Conservation (phyloP, 768 basidiomycete genomes). For the Trichaptum fuscoviolaceum region DNA sequence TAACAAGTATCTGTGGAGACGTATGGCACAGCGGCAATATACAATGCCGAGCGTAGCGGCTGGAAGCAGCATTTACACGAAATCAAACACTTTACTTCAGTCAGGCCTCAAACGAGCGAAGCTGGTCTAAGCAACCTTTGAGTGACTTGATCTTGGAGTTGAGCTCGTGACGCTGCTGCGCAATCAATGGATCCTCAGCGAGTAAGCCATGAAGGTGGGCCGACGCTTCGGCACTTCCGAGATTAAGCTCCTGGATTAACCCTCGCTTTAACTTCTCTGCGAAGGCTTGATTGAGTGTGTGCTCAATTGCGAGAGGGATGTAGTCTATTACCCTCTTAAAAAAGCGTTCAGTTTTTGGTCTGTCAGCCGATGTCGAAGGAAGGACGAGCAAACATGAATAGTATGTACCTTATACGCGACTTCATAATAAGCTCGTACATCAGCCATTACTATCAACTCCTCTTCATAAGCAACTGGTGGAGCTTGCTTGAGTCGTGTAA, state of each 20-base stretch:
- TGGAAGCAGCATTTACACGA: no score
- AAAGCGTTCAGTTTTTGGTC: not conserved
- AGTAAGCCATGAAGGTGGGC: slow-evolving; percentile 26
- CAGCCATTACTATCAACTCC: slow-evolving; percentile 48
- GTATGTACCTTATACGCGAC: slow-evolving; percentile 44
- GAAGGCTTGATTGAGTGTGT: slow-evolving; percentile 36
- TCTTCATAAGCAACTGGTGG: slow-evolving; percentile 33
- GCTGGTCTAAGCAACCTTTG: not conserved
- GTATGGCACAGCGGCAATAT: no score
- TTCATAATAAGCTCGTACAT: slow-evolving; percentile 51
- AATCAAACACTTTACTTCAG: no score
- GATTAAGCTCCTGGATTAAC: slow-evolving; percentile 32
- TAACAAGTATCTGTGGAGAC: no score
- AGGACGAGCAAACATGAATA: not conserved
- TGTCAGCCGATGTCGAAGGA: no score
- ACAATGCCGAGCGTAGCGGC: no score
- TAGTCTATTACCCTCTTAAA: slow-evolving; percentile 50
- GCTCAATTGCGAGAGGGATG: slow-evolving; percentile 46
- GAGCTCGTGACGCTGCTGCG: slow-evolving; percentile 26
- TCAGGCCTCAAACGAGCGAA: not conserved
- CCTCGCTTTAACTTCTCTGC: slow-evolving; percentile 28
- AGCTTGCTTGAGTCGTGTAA: slow-evolving; percentile 25
- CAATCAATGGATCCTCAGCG: slow-evolving; percentile 34
- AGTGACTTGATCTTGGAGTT: not conserved
- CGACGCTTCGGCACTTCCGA: slow-evolving; percentile 18